Evolutionary conservation across 352 stramenopile species (phyloP), one percentile per base, ranked within the genome.

Genomic region (Pythium brachiatum): DNA sequence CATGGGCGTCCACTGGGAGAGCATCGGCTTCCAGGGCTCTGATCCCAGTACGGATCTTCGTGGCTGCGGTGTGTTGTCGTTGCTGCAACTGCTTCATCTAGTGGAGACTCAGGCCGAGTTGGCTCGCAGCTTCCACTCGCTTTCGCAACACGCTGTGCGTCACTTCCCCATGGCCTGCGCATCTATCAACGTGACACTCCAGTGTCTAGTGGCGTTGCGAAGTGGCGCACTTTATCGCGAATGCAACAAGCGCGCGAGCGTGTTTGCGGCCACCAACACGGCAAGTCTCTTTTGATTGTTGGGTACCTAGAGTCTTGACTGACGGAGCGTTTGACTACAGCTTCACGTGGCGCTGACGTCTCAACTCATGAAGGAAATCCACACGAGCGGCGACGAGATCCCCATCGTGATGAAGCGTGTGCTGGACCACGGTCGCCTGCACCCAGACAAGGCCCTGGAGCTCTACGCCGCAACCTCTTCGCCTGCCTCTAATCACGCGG

Each of bases 1-100:
- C 11, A 79, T 79, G 3, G 86, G 87, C 16, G 60, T 64, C 15
- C 87, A 96, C 62, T 97, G 89, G 90, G 88, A 96, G 63, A 70
- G 76, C 9, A 83, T 97, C 29, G 90, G 90, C 16, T 97, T 97
- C 59, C 90, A 97, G 61, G 90, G 89, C 25, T 79, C 53, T 7
- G 89, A 97, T 58, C 90, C 90, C 6, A 78, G 88, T 1, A 97
- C 88, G 1, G 90, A 97, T 60, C 69, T 97, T 23, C 83, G 89
- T 26, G 85, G 83, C 20, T 92, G 87, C 32, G 87, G 90, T 29
- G 79, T 96, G 27, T 72, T 97, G 7, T 88, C 86, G 36, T 63
- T 97, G 26, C 70, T 97, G 34, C 87, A 97, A 62, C 83, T 94
- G 53, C 69, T 97, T 7, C 73, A 89, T 51, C 64, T 96, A 4